Base-by-base conservation (phyloP, 2,329 filamentous ascomycete genomes). In the Kalaharituber pfeilii region DNA sequence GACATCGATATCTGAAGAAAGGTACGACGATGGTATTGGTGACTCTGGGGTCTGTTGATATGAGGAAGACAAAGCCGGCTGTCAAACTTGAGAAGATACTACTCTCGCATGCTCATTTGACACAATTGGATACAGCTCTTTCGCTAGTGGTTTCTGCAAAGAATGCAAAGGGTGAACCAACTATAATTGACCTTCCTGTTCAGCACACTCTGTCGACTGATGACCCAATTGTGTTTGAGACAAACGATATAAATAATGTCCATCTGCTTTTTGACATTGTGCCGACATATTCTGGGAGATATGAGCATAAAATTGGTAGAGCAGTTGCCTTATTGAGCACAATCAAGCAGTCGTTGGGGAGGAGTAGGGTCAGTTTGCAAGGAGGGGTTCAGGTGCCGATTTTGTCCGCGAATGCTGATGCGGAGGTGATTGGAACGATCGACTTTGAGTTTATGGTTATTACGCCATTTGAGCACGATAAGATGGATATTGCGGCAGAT, bases 391-490 rank as follows among this genome's bases (percentile, higher is more conserved):
- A 84, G 56, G 84, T 98, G 8, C 91, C 91, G 0, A 91, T 98
- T 58, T 76, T 96, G 64, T 84, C 84, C 27, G 81, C 81, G 30
- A 85, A 77, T 56, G 82, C 78, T 11, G 27, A 50, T 29, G 71
- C 96, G 29, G 89, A 96, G 57, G 81, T 96, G 8, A 95, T 98
- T 61, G 93, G 91, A 15, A 80, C 82, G 0, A 85, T 98, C 61
- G 94, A 94, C 64, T 98, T 98, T 74, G 95, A 95, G 68, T 96
- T 96, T 66, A 71, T 94, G 28, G 78, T 96, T 64, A 87, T 98
- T 62, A 96, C 86, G 0, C 89, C 91, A 0, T 98, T 98, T 69
- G 77, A 80, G 18, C 91, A 96, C 67, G 86, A 86, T 5, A 93
- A 93, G 57, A 91, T 98, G 82, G 84, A 84, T 54, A 81, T 96